These are phyloP conservation scores for Drosera spatulata DNA, from an alignment of 179 eudicot genomes.

Conservation along the genomic window DNA sequence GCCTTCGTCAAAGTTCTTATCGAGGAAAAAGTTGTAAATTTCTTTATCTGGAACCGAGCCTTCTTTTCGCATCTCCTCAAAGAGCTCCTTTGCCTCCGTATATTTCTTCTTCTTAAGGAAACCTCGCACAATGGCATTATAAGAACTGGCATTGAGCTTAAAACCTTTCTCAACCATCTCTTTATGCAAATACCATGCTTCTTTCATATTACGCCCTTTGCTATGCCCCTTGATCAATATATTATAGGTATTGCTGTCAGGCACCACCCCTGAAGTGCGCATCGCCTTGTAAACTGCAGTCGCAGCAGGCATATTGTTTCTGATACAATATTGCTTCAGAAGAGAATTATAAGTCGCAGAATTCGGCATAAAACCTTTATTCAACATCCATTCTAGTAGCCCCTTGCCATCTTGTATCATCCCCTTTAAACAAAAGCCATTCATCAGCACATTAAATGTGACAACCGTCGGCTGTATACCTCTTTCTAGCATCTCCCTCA, in stretches of 20 bases:
- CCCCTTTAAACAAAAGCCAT: constrained; percentile 76
- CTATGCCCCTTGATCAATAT: constrained; percentile 82
- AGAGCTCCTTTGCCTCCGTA: constrained; percentile 62
- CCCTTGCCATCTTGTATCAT: constrained; percentile 81
- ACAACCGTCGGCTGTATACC: constrained; percentile 76
- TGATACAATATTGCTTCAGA: constrained; percentile 66
- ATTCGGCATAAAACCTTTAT: constrained; percentile 68
- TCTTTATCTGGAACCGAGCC: constrained; percentile 52
- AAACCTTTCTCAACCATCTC: constrained; percentile 73
- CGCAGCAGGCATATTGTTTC: constrained; percentile 53
- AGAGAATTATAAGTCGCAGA: constrained; percentile 75
- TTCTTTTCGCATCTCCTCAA: constrained; percentile 70
- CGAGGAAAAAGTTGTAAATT: constrained; percentile 43
- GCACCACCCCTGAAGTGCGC: constrained; percentile 50
- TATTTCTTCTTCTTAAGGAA: constrained; percentile 65
- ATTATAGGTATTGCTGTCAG: constrained; percentile 70
- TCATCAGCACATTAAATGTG: constrained; percentile 87
- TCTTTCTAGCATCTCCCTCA: constrained; percentile 59
- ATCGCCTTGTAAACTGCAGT: constrained; percentile 52
- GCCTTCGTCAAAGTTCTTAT: constrained; percentile 53
- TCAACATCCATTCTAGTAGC: constrained; percentile 82
- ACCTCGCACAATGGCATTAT: constrained; percentile 66
- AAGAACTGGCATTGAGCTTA: constrained; percentile 43
- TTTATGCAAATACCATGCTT: constrained; percentile 80
- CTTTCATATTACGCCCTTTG: constrained; percentile 90